Conservation (phyloP, 2,329 filamentous ascomycete species). For the Dryadomyces quercivorus region DNA sequence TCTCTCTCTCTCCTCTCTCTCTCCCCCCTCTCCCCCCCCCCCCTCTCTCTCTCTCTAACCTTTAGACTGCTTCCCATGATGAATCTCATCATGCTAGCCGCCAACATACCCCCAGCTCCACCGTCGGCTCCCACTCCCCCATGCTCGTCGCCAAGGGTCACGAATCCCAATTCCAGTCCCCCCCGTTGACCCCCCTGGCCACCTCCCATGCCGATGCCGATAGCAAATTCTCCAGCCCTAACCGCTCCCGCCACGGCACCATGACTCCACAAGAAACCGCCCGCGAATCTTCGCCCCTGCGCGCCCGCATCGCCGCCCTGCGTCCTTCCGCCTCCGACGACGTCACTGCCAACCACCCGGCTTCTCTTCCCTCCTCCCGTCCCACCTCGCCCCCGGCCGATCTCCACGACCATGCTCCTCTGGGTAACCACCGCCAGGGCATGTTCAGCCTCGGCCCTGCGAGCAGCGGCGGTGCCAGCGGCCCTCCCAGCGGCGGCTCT, state of each 20-base stretch:
- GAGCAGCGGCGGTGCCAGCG: conserved; percentile 17
- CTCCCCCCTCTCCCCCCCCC: no score
- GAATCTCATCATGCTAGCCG: conserved; percentile 48
- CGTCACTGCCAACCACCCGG: neutral
- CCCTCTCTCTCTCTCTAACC: neutral
- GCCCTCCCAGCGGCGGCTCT: conserved; percentile 22
- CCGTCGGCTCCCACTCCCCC: conserved; percentile 51
- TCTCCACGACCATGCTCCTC: conserved; percentile 14
- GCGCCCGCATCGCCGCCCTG: neutral
- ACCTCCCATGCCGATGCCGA: conserved; percentile 37
- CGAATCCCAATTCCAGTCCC: conserved; percentile 74
- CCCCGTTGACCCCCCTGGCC: conserved; percentile 77
- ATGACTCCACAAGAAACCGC: conserved; percentile 61
- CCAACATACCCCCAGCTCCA: conserved; percentile 51
- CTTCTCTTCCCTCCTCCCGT: neutral
- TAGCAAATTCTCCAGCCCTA: conserved; percentile 15
- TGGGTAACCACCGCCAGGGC: conserved; percentile 34
- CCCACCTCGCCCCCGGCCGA: conserved; percentile 22
- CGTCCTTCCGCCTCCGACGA: neutral
- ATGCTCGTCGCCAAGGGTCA: conserved; percentile 54
- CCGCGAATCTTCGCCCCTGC: conserved; percentile 31
- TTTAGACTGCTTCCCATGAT: conserved; percentile 46
- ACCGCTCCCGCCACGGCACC: conserved; percentile 16
- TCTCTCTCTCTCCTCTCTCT: no score
- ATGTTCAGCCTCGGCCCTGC: conserved; percentile 38